These are phyloP conservation scores for Aspergillus diversus DNA, from an alignment of 495 filamentous ascomycete genomes.

Conservation along the genomic window DNA sequence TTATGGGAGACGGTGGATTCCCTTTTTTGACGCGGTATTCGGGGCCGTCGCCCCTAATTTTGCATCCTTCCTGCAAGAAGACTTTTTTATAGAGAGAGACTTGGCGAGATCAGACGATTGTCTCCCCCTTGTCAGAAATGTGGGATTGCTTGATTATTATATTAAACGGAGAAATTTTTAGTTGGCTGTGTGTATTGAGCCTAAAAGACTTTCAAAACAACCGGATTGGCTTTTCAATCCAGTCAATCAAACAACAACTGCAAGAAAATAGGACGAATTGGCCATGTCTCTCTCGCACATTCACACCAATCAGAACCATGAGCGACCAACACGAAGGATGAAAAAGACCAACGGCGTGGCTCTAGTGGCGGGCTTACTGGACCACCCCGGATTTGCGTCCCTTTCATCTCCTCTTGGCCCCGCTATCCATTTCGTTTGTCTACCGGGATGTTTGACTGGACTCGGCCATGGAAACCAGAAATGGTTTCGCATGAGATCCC, in stretches of 20 bases:
- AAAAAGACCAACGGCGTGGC: slow-evolving; percentile 9
- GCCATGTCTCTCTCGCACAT: slow-evolving; percentile 1
- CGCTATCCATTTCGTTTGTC: slow-evolving; percentile 15
- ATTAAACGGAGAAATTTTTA: slow-evolving; percentile 21
- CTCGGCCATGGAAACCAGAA: slow-evolving; percentile 1
- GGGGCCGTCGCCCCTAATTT: not conserved
- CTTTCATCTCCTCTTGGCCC: slow-evolving; percentile 7
- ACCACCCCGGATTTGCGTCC: slow-evolving; percentile 27
- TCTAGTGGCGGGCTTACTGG: slow-evolving; percentile 14
- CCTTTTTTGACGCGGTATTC: not conserved
- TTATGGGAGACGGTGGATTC: not conserved
- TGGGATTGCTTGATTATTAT: not conserved
- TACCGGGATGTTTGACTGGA: slow-evolving; percentile 2
- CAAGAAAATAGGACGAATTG: not conserved
- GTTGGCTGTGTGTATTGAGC: slow-evolving; percentile 18
- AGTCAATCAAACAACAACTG: slow-evolving; percentile 11
- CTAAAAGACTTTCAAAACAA: slow-evolving; percentile 19
- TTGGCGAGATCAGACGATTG: slow-evolving; percentile 12
- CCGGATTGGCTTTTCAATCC: slow-evolving; percentile 12
- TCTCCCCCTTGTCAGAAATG: not conserved
- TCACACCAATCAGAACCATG: slow-evolving; percentile 19
- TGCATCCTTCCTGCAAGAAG: not conserved
- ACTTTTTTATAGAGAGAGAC: not conserved
- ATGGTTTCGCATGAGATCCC: slow-evolving; percentile 6
- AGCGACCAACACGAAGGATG: not conserved